Conservation (phyloP, 2,329 filamentous ascomycete genomes). For the Trichoderma sp. region DNA sequence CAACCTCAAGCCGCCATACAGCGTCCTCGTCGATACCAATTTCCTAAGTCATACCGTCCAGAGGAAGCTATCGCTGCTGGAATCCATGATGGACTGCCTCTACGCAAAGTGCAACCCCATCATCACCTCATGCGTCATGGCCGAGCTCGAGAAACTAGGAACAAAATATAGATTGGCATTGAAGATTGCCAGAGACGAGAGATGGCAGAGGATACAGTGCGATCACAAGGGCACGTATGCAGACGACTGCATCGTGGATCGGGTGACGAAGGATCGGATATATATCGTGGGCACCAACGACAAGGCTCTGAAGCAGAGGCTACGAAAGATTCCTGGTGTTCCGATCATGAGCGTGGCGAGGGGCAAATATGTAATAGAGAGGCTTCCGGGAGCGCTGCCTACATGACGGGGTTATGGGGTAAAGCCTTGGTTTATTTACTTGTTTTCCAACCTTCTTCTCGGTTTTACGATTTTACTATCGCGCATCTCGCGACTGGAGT, state of each 20-base stretch:
- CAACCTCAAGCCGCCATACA: constrained; percentile 65
- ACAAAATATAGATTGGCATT: constrained; percentile 84
- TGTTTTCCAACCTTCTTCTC: not conserved
- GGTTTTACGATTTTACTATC: not conserved
- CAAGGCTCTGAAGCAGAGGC: constrained; percentile 74
- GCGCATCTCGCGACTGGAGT: constrained; percentile 16
- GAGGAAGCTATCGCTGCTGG: constrained; percentile 81
- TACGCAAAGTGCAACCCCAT: constrained; percentile 89
- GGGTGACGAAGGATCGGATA: constrained; percentile 70
- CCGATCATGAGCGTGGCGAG: constrained; percentile 77
- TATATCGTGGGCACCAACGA: constrained; percentile 78
- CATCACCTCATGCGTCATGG: constrained; percentile 75
- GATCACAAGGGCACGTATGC: constrained; percentile 82
- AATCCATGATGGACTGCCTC: constrained; percentile 89
- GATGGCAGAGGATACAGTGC: constrained; percentile 82
- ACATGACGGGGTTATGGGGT: constrained; percentile 26
- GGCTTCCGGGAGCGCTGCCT: constrained; percentile 79
- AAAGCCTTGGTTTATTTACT: not conserved
- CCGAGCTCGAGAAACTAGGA: constrained; percentile 85
- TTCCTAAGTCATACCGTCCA: constrained; percentile 89
- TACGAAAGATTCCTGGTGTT: constrained; percentile 68
- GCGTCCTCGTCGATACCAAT: constrained; percentile 75
- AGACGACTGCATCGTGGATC: constrained; percentile 79
- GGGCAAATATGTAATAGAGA: constrained; percentile 92
- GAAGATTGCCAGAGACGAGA: constrained; percentile 81